Percentiles rank a stretch among this genome's conserved stretches.
Evolutionary conservation across 1,139 yeast genomes (phyloP).

Genomic region (Yamadazyma oceani): DNA sequence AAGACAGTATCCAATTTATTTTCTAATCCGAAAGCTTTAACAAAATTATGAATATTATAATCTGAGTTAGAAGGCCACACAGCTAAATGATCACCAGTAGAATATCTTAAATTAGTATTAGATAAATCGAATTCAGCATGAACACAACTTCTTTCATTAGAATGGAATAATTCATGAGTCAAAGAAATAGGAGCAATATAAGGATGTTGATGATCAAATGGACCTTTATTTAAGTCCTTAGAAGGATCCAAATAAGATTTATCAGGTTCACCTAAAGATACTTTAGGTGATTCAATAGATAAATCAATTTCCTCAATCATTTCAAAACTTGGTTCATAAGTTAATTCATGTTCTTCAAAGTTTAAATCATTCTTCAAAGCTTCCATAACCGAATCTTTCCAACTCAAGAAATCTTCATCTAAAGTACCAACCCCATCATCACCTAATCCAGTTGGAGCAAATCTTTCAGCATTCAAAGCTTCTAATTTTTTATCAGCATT

Average conservation of each 20-base stretch:
- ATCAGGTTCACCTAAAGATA: slow-evolving; percentile 86
- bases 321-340: slow-evolving; percentile 71
- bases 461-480: slow-evolving; percentile 66
- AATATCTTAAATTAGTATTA: slow-evolving; percentile 71
- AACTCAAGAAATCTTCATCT: slow-evolving; percentile 90
- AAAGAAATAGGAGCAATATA: slow-evolving; percentile 66
- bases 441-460: slow-evolving; percentile 83
- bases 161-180: slow-evolving; percentile 70
- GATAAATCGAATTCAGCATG: slow-evolving; percentile 88
- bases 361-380: slow-evolving; percentile 63
- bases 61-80: slow-evolving; percentile 90
- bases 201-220: slow-evolving; percentile 83
- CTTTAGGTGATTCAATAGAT: slow-evolving; percentile 36
- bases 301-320: slow-evolving; percentile 35
- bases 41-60: slow-evolving; percentile 66
- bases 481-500: slow-evolving; percentile 48
- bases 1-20: slow-evolving; percentile 58
- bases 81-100: slow-evolving; percentile 96
- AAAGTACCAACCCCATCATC: slow-evolving; percentile 94
- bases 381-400: slow-evolving; percentile 83
- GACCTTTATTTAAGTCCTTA: slow-evolving; percentile 59
- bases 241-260: slow-evolving; percentile 49
- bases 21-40: slow-evolving; percentile 60
- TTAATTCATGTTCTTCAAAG: slow-evolving; percentile 73
- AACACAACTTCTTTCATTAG: slow-evolving; percentile 72